These are phyloP conservation scores for Cryomyces minteri DNA, from an alignment of 495 filamentous ascomycete genomes.

Conservation along the genomic window DNA sequence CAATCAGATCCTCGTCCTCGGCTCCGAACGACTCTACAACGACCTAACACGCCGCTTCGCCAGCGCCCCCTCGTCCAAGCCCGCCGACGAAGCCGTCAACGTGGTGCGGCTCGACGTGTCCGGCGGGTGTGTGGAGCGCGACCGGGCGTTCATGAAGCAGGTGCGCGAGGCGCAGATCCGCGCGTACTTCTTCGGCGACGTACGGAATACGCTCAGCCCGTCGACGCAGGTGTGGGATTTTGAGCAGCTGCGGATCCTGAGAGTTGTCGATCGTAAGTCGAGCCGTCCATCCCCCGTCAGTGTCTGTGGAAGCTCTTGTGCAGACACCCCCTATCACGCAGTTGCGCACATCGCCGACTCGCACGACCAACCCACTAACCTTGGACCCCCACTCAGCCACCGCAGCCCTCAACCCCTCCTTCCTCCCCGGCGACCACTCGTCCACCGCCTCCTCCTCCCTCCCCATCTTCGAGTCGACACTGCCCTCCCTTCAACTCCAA, in stretches of 20 bases:
- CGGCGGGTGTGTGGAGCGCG: constrained; percentile 70
- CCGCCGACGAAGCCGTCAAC: constrained; percentile 40
- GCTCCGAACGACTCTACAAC: constrained; percentile 63
- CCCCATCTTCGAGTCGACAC: constrained; percentile 34
- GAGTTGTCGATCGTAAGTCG: constrained; percentile 29
- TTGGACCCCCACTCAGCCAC: background rate
- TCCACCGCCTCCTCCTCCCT: background rate
- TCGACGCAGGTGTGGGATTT: constrained; percentile 68
- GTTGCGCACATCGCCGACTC: background rate
- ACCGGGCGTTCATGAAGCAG: constrained; percentile 53
- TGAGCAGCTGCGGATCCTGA: constrained; percentile 51
- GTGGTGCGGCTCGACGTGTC: constrained; percentile 72
- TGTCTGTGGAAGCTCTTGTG: too few species aligned
- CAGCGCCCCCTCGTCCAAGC: constrained; percentile 32
- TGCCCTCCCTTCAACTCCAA: constrained; percentile 39
- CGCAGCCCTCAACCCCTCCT: background rate
- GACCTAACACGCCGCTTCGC: constrained; percentile 60
- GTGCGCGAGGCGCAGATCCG: constrained; percentile 56
- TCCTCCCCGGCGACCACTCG: background rate
- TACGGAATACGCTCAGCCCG: constrained; percentile 61
- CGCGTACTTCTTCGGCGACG: constrained; percentile 85
- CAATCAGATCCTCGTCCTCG: constrained; percentile 64
- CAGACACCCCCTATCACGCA: too few species aligned
- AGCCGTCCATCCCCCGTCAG: too few species aligned
- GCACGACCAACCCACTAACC: background rate